Conservation (phyloP, 371 early-diverging fungal genomes). For the Mucor velutinosus region DNA sequence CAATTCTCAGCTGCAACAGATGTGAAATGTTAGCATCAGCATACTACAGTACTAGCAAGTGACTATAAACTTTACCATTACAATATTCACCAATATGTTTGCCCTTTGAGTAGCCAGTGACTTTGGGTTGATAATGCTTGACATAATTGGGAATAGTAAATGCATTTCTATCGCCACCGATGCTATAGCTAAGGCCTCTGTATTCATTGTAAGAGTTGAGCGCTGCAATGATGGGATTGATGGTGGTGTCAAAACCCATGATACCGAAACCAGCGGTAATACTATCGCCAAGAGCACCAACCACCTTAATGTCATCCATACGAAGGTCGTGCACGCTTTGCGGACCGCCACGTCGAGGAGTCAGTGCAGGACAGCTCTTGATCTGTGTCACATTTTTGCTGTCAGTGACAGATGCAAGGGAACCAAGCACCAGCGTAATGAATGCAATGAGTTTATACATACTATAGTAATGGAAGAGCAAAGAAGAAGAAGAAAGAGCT, state of each 20-base stretch:
- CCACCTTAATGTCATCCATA: conserved; percentile 31
- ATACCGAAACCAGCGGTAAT: conserved; percentile 44
- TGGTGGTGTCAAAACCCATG: conserved; percentile 18
- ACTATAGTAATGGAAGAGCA: background rate
- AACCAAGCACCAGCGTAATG: background rate
- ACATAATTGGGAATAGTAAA: conserved; percentile 43
- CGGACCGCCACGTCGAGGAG: conserved; percentile 14
- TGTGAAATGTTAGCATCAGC: background rate
- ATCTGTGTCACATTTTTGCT: conserved; percentile 21
- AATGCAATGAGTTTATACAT: background rate
- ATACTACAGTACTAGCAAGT: background rate
- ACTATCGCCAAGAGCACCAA: conserved; percentile 38
- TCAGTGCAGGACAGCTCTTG: conserved; percentile 18
- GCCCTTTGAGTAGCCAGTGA: conserved; percentile 41
- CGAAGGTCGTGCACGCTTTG: conserved; percentile 26
- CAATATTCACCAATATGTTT: conserved; percentile 35
- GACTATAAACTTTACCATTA: conserved; percentile 13
- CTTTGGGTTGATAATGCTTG: conserved; percentile 35
- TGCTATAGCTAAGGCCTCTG: conserved; percentile 48
- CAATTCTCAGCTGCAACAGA: conserved; percentile 2
- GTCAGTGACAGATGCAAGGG: background rate
- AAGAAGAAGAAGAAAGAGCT: background rate
- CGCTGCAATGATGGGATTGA: background rate
- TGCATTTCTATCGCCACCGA: conserved; percentile 47
- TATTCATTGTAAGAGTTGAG: conserved; percentile 29